phyloP scores from a whole-genome alignment of 2,329 filamentous ascomycete genomes.

The Diaporthe australafricana region DNA sequence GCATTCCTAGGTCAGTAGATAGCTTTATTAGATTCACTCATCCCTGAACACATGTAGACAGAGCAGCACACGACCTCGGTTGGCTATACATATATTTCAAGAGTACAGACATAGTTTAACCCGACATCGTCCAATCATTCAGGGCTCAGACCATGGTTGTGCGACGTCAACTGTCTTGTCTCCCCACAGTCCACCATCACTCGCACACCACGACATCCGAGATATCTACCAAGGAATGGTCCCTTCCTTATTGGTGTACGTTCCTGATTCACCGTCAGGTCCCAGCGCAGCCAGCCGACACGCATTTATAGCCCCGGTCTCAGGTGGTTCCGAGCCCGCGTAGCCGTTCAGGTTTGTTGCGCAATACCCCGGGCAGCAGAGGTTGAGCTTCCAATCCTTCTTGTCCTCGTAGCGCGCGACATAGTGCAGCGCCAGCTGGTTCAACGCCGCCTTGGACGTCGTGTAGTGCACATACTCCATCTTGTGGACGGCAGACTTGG shows the following conservation, averaged over 20 bases:
- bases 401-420: constrained; percentile 39
- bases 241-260: constrained; percentile 39
- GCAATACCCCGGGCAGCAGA: constrained; percentile 42
- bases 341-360: constrained; percentile 43
- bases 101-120: not conserved
- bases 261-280: constrained; percentile 41
- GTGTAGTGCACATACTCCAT: constrained; percentile 39
- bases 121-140: not conserved
- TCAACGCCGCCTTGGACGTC: constrained; percentile 44
- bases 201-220: not conserved
- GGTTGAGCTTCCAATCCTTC: constrained; percentile 44
- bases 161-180: not conserved
- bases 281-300: constrained; percentile 42
- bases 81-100: not conserved
- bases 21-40: not conserved
- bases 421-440: constrained; percentile 42
- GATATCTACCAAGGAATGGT: constrained; percentile 37
- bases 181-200: not conserved
- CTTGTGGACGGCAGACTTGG: not conserved
- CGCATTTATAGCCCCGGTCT: constrained; percentile 42
- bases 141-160: not conserved
- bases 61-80: not conserved
- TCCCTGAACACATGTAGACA: not conserved
- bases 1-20: too few species aligned
- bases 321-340: constrained; percentile 33